Evolutionary conservation across 306 rosid species (phyloP), one percentile per base, ranked within the genome.

Genomic region (Prosopis cineraria): DNA sequence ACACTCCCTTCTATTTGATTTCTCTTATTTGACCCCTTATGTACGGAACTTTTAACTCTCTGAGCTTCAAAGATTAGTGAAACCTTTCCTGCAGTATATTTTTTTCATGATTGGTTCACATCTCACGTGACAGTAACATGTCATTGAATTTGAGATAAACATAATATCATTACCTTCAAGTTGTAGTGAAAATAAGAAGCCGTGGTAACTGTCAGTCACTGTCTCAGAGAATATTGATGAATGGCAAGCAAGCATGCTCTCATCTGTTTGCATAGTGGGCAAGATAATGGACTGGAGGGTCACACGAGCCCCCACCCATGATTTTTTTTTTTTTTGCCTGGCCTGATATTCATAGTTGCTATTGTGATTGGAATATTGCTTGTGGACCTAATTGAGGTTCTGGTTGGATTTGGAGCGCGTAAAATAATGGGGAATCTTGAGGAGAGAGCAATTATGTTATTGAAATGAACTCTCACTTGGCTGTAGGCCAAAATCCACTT

Each of bases 321-420:
- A 52, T 52, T 7, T 6, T n/a, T 7, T 50, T 50, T n/a, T n/a
- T 31, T 31, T 31, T 1, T 2, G 34, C 34, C 27, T 52, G 58
- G 58, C 58, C 58, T n/a, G 58, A 2, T 60, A 74, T 65, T 82
- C 85, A 73, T 40, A 50, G 64, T 62, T 85, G 43, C 68, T 17
- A 39, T 19, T 20, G 33, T 53, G 79, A n/a, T 64, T 81, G 72
- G 68, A 75, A 48, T 71, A 65, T 80, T 78, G 5, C 36, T 37
- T 19, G 81, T 81, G 81, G 88, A 36, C 80, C 82, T 58, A 63
- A 40, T 40, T 76, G 40, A 27, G 67, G 60, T 76, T 11, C 22
- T 41, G 20, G 31, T n/a, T 4, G 30, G 30, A 37, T 75, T 68
- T 27, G n/a, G 59, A 74, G 22, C 13, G 36, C 39, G 50, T 48